Percentiles rank a stretch among this genome's conserved stretches.
These are phyloP conservation scores for Citrullus colocynthis DNA, from an alignment of 306 rosid genomes.

Conservation along the genomic window DNA sequence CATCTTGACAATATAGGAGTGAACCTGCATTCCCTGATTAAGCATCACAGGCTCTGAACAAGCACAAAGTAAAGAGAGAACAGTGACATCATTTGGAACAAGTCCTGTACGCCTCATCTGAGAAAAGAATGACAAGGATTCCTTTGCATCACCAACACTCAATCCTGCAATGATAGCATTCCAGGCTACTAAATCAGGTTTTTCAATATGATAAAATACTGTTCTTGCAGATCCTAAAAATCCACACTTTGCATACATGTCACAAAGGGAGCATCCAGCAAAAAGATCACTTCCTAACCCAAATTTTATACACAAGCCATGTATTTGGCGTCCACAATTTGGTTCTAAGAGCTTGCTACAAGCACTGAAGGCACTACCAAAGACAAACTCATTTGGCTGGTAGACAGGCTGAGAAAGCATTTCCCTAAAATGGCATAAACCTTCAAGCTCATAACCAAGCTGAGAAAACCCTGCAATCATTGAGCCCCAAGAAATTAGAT, in stretches of 20 bases:
- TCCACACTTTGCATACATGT: slow-evolving; percentile 66
- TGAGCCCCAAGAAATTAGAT: slow-evolving; percentile 70
- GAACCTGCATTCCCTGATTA: slow-evolving; percentile 56
- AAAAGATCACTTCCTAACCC: slow-evolving; percentile 47
- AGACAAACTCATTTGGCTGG: slow-evolving; percentile 56
- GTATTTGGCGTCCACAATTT: slow-evolving; percentile 62
- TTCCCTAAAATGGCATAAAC: slow-evolving; percentile 43
- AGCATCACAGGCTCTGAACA: slow-evolving; percentile 35
- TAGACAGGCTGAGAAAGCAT: slow-evolving; percentile 40
- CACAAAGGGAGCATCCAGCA: slow-evolving; percentile 72
- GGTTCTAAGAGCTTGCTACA: slow-evolving; percentile 44
- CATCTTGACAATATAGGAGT: slow-evolving; percentile 35
- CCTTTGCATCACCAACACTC: slow-evolving; percentile 27
- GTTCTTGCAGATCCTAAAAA: slow-evolving; percentile 32
- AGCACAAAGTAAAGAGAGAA: slow-evolving; percentile 48
- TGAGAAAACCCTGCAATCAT: slow-evolving; percentile 64
- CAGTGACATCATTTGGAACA: slow-evolving; percentile 41
- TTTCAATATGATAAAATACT: slow-evolving; percentile 40
- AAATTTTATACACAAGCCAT: slow-evolving; percentile 47
- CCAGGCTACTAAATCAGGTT: slow-evolving; percentile 65
- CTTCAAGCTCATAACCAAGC: slow-evolving; percentile 51
- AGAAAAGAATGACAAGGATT: slow-evolving; percentile 40
- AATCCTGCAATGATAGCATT: slow-evolving; percentile 61
- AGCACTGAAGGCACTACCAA: slow-evolving; percentile 59
- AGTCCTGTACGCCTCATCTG: slow-evolving; percentile 33